phyloP scores from a whole-genome alignment of 306 rosid genomes.

The Abrus precatorius region DNA sequence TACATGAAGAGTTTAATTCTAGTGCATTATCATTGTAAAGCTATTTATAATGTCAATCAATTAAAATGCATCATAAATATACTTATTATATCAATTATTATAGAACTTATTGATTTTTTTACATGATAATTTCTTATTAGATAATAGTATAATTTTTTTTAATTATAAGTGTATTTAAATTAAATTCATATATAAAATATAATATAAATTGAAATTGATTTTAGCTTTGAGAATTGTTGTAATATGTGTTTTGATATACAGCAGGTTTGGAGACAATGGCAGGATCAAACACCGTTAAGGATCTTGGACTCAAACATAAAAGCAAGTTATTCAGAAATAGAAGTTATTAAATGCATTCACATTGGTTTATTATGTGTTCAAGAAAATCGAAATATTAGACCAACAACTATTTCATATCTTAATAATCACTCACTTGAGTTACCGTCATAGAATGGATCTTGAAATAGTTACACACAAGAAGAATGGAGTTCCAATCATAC shows the following conservation, averaged over 20 bases:
- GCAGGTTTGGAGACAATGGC: constrained; percentile 61
- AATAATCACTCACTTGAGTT: constrained; percentile 37
- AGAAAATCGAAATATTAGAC: constrained; percentile 52
- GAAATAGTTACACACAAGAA: background rate
- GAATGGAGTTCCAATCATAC: background rate
- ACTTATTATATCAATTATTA: no score
- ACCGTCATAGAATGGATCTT: constrained; percentile 24
- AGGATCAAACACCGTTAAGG: constrained; percentile 37
- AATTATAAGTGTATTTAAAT: no score
- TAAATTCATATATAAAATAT: no score
- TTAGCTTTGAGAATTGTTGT: background rate
- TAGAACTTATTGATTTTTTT: no score
- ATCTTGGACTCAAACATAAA: constrained; percentile 52
- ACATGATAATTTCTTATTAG: no score
- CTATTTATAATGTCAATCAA: no score
- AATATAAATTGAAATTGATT: no score
- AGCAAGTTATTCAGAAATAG: background rate
- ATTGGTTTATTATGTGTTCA: constrained; percentile 64
- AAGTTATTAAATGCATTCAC: constrained; percentile 50
- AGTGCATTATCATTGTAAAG: no score
- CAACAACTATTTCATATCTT: constrained; percentile 48
- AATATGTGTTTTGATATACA: background rate
- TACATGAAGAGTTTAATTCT: no score
- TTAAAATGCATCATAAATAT: no score
- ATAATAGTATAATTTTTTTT: no score